Conservation (phyloP, 345 rosid species). For the Citrus sinensis region DNA sequence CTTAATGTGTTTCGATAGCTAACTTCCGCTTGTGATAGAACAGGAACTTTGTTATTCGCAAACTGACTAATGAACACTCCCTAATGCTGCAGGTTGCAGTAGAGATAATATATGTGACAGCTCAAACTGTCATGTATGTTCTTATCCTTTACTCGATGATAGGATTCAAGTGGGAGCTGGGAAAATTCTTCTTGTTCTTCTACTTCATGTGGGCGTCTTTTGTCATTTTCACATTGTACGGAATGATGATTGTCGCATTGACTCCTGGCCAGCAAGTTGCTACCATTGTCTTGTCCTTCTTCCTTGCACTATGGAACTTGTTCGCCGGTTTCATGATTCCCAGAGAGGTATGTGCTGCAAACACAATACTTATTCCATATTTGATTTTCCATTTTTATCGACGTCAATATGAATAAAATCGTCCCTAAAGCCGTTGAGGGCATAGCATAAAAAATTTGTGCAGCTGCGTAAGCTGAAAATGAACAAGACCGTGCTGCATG, state of each 20-base stretch:
- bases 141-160: conserved; percentile 73
- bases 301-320: conserved; percentile 81
- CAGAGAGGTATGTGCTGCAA: conserved; percentile 43
- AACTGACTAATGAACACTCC: not conserved
- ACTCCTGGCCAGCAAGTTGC: conserved; percentile 73
- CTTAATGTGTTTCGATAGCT: not conserved
- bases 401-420: not conserved
- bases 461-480: not conserved
- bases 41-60: not conserved
- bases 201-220: conserved; percentile 61
- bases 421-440: not conserved
- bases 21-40: not conserved
- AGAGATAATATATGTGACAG: conserved; percentile 50
- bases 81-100: conserved; percentile 54
- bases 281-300: conserved; percentile 72
- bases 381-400: not conserved
- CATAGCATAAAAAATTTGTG: not conserved
- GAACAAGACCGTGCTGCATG: not conserved
- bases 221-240: conserved; percentile 66
- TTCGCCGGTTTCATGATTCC: conserved; percentile 79
- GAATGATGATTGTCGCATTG: conserved; percentile 78
- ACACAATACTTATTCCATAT: not conserved
- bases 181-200: conserved; percentile 55
- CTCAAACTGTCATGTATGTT: conserved; percentile 50
- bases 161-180: conserved; percentile 56